A percentile compares a stretch with the other conserved stretches of the same genome.
Conservation (phyloP, 805 yeast species). For the Cyberlindnera mississippiensis region DNA sequence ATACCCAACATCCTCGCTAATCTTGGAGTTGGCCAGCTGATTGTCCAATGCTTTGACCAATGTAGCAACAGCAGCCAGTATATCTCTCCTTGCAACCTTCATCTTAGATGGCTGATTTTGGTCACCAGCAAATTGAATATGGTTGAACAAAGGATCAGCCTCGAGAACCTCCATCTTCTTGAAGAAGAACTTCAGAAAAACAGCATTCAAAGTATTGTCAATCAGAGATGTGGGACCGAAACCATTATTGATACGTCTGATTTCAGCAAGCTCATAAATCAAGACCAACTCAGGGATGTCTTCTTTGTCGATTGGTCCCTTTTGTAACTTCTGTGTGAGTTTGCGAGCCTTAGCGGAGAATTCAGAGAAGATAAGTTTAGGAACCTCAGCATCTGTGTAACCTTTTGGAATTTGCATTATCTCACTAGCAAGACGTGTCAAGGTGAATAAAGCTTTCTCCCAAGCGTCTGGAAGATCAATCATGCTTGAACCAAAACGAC, state of each 20-base stretch:
- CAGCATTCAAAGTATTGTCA: constrained; percentile 66
- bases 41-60: constrained; percentile 20
- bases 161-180: constrained; percentile 3
- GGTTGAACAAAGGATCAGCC: neutral
- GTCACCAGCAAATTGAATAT: neutral
- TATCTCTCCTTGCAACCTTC: constrained; percentile 47
- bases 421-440: constrained; percentile 49
- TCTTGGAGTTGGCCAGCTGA: constrained; percentile 9
- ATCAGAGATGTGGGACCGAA: constrained; percentile 72
- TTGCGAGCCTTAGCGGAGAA: constrained; percentile 39
- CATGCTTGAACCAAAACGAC: constrained; percentile 78
- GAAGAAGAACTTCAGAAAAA: constrained; percentile 49
- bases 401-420: constrained; percentile 39
- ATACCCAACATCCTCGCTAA: constrained; percentile 12
- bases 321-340: constrained; percentile 24
- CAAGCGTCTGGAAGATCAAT: constrained; percentile 58
- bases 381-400: constrained; percentile 50
- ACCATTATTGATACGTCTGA: constrained; percentile 72
- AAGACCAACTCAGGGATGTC: constrained; percentile 40
- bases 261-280: constrained; percentile 50
- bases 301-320: constrained; percentile 32
- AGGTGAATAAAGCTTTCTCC: constrained; percentile 53
- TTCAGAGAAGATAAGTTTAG: constrained; percentile 39
- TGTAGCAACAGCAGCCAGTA: constrained; percentile 32
- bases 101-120: constrained; percentile 29